Base-by-base conservation (phyloP, 2,329 filamentous ascomycete genomes). In the Pseudogymnoascus sp. region DNA sequence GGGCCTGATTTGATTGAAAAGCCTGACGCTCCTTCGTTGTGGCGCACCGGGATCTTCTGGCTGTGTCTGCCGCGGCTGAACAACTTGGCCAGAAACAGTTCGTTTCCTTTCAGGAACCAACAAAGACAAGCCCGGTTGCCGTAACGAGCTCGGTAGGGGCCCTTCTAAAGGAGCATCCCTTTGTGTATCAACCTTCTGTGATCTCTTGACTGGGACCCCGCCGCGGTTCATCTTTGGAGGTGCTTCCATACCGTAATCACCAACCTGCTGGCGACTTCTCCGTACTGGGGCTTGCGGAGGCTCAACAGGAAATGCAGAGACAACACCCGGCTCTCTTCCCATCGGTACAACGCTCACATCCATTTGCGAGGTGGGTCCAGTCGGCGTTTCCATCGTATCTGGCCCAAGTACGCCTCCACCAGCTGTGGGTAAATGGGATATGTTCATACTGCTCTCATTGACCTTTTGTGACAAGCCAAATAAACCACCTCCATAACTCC, bases 41-140 rank as follows among this genome's bases (percentile, higher is more conserved):
- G 84, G 82, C 16, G 80, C 82, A 42, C 82, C 81, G 42, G 84
- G 83, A 69, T 91, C 89, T 65, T 86, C 82, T 3, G 76, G 74
- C 62, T 83, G 84, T 54, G 74, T 70, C 62, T 78, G 81, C 67
- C 75, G 77, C 60, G 78, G 78, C 66, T 75, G 83, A 60, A 83
- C 83, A 12, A 82, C 83, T 69, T 96, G 91, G 3, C 93, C 93
- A 42, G 93, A 96, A n/a, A 96, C 84, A 1, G 92, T 97, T 69
- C 93, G 86, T 77, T 97, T 97, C 73, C 92, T 86, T 65, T 93
- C 90, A 12, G 80, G 76, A 3, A 77, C 79, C 16, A 65, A 61
- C 62, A 68, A 63, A 29, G 65, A 63, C 37, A 71, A 63, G 61
- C 21, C 65, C 51, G 23, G 66, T 40, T 47, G 67, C 60, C 39